Evolutionary conservation across 2,329 filamentous ascomycete species (phyloP), one percentile per base, ranked within the genome.

Genomic region (Cladosporium sp.): DNA sequence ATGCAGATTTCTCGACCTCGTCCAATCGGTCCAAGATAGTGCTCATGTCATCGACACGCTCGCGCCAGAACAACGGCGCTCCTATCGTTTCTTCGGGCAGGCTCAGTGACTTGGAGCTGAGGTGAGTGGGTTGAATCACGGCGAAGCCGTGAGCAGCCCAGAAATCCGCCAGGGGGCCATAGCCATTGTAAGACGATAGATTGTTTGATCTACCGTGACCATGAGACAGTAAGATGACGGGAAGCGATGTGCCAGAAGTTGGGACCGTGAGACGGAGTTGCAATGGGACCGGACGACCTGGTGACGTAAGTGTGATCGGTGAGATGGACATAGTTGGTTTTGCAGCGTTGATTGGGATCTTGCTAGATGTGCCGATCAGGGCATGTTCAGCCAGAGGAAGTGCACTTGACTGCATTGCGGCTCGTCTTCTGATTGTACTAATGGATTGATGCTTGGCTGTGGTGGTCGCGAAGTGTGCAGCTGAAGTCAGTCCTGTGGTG

Each of bases 91-190:
- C 51, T 15, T 25, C n/a, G 4, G 51, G 28, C 25, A 54, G 19
- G 15, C 37, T 54, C 10, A 54, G 17, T 1, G 39, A 35, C 1
- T 19, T 20, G 28, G 51, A 54, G 39, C 51, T 54, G 3, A 54
- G 39, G 20, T 54, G 51, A 15, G 51, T 54, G 4, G 51, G 51
- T n/a, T 54, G 51, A 15, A 54, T 45, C 1, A 54, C 39, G 5
- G 51, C 39, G 19, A 54, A 54, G 19, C 51, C 51, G 24, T 54
- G 51, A 22, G 37, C 37, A 9, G 51, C 51, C 51, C 51, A 54
- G 39, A 34, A 34, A 19, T 44, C 19, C 15, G 39, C 51, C 1
- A 54, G 28, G 3, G 51, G 51, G 2, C 37, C 51, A n/a, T 54
- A 54, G 15, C 51, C 51, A 25, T 54, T 22, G 0, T 45, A 25